phyloP scores from a whole-genome alignment of 352 stramenopile species.

The Globisporangium radiosum region DNA sequence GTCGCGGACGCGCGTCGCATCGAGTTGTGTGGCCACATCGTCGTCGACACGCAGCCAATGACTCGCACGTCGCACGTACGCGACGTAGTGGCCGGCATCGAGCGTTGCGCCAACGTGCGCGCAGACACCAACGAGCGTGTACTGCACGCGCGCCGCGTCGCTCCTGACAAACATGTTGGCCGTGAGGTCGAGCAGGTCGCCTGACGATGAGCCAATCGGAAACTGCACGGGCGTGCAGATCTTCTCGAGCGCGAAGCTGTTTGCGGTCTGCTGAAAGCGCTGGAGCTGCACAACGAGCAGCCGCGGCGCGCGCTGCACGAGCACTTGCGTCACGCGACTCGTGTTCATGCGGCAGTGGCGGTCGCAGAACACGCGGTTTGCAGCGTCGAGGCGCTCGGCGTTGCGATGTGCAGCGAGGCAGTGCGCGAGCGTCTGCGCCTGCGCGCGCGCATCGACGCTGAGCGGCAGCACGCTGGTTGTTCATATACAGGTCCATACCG shows the following conservation, averaged over 20 bases:
- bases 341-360: slow-evolving; percentile 61
- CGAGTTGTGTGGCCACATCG: slow-evolving; percentile 42
- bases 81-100: slow-evolving; percentile 71
- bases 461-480: slow-evolving; percentile 52
- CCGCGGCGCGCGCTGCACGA: slow-evolving; percentile 50
- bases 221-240: slow-evolving; percentile 52
- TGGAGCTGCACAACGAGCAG: slow-evolving; percentile 63
- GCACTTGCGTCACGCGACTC: slow-evolving; percentile 58
- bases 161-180: slow-evolving; percentile 60
- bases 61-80: slow-evolving; percentile 32
- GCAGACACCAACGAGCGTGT: slow-evolving; percentile 64
- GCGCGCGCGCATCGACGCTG: slow-evolving; percentile 32
- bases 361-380: slow-evolving; percentile 71
- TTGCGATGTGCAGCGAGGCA: slow-evolving; percentile 48
- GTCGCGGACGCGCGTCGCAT: slow-evolving; percentile 28
- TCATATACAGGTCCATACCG: background rate
- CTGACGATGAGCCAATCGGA: slow-evolving; percentile 20
- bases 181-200: slow-evolving; percentile 49
- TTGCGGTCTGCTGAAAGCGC: slow-evolving; percentile 50
- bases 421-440: slow-evolving; percentile 32
- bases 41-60: slow-evolving; percentile 74
- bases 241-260: slow-evolving; percentile 34
- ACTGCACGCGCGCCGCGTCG: slow-evolving; percentile 29
- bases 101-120: slow-evolving; percentile 57
- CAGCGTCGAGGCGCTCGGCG: slow-evolving; percentile 49